A percentile compares a stretch with the other conserved stretches of the same genome.
phyloP scores from a whole-genome alignment of 2,329 filamentous ascomycete species.

The Chaetomiaceae sp. region DNA sequence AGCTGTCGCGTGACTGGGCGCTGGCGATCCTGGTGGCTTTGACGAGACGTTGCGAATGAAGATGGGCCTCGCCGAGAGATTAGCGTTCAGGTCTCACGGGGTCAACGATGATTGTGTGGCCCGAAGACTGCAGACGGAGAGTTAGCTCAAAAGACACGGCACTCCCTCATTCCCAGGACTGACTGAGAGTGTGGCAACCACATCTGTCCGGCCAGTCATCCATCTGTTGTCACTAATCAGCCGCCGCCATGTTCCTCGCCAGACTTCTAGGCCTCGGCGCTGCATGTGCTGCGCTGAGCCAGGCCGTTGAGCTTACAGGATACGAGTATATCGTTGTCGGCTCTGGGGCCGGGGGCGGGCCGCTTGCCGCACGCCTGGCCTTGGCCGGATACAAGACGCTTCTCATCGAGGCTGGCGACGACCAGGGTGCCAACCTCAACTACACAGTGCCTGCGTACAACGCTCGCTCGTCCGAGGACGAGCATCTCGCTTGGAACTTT shows the following conservation, averaged over 20 bases:
- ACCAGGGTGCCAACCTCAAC: constrained; percentile 37
- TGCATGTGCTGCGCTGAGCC: constrained; percentile 17
- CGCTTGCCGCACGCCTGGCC: constrained; percentile 55
- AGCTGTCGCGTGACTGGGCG: background rate
- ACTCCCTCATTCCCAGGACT: background rate
- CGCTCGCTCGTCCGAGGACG: constrained; percentile 24
- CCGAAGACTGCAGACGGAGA: too few relatives aligned
- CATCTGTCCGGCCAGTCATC: background rate
- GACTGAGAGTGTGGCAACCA: background rate
- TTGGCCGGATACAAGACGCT: constrained; percentile 54
- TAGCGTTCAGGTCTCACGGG: background rate
- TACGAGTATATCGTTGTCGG: constrained; percentile 63
- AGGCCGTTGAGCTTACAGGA: constrained; percentile 28
- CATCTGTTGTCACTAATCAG: background rate
- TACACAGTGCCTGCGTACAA: constrained; percentile 26
- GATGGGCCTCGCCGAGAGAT: background rate
- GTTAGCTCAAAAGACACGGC: background rate
- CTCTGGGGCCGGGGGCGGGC: constrained; percentile 55
- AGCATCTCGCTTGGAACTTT: constrained; percentile 48
- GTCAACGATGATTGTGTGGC: background rate
- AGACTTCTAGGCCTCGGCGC: constrained; percentile 14
- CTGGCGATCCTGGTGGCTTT: background rate
- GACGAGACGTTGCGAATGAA: background rate
- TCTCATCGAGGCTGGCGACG: constrained; percentile 54
- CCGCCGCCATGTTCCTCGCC: constrained; percentile 10